Conservation (phyloP, 129 eudicot genomes). For the Chrysanthemum lavandulifolium region DNA sequence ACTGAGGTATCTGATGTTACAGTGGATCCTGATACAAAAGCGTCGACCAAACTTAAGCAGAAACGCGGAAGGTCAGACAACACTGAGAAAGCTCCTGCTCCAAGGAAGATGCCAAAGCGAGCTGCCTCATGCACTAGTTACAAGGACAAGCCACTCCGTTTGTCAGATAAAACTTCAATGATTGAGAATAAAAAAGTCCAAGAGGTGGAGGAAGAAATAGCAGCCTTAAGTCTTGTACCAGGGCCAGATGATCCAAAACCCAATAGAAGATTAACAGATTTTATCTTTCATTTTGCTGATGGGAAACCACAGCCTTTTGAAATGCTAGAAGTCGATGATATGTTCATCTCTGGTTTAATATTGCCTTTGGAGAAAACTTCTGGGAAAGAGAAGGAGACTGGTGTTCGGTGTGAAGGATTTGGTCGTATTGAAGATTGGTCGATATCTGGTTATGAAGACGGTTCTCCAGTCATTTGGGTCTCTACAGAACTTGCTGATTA, state of each 20-base stretch:
- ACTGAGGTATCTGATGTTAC: constrained; percentile 24
- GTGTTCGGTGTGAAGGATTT: constrained; percentile 69
- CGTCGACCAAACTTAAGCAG: constrained; percentile 25
- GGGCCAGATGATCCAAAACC: constrained; percentile 47
- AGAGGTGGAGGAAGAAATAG: constrained; percentile 45
- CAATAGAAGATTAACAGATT: constrained; percentile 59
- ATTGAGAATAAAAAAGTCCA: constrained; percentile 37
- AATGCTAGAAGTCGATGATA: constrained; percentile 60
- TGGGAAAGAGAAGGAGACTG: constrained; percentile 45
- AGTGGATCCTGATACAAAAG: constrained; percentile 27
- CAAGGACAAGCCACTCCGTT: constrained; percentile 37
- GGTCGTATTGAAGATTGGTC: constrained; percentile 75
- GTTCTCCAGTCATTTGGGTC: constrained; percentile 68
- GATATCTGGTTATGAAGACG: constrained; percentile 84
- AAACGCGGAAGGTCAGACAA: constrained; percentile 33
- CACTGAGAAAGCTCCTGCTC: constrained; percentile 17
- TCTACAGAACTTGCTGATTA: constrained; percentile 82
- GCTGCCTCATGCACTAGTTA: constrained; percentile 41
- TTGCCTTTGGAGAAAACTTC: constrained; percentile 59
- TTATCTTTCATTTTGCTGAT: constrained; percentile 53
- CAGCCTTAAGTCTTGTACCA: constrained; percentile 33
- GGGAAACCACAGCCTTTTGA: constrained; percentile 67
- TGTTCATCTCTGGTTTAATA: constrained; percentile 59
- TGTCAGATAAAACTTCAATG: constrained; percentile 32
- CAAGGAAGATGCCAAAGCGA: constrained; percentile 45